Evolutionary conservation across 441 rosid genomes (phyloP), one percentile per base, ranked within the genome.

Genomic region (Euphorbia corollata): DNA sequence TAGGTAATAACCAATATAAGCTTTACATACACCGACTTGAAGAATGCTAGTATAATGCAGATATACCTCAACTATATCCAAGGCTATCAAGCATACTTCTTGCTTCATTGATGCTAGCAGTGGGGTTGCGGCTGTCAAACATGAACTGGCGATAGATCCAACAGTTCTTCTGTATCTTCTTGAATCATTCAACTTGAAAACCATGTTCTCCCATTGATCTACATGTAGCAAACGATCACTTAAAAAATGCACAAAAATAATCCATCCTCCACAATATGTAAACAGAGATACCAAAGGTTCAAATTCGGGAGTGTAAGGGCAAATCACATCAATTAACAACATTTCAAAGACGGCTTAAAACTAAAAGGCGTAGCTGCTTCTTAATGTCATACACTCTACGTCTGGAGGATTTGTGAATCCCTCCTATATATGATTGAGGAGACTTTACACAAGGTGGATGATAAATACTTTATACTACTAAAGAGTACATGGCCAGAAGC

Each of bases 101-200:
- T 89, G 99, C 66, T 85, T 74, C 74, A 70, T 68, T 68, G 97
- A 88, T 71, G 89, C 94, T 67, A 89, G 85, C 36, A 91, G 81
- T 69, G 98, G 92, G 13, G 82, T 83, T 75, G 91, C 85, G 12
- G 96, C 81, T 11, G 73, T 74, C 72, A 91, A 81, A 82, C 98
- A 89, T n/a, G 92, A 89, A 72, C 85, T 81, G 58, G 88, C 86
- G 65, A 88, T 78, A 7, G 98, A 91, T 73, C 92, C 97, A 77
- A 94, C 86, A 23, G 73, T 86, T 75, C 84, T 88, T 80, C 98
- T 86, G 74, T 83, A 87, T 79, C 92, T 82, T 78, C 74, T 89
- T 67, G 84, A 84, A 75, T 87, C 85, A 73, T 81, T 86, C 82
- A 87, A 65, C 83, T 86, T 82, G 75, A 89, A 73, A 73, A 85